Base-by-base conservation (phyloP, 1,284 basidiomycete species). In the Xerocomus amazonicus region DNA sequence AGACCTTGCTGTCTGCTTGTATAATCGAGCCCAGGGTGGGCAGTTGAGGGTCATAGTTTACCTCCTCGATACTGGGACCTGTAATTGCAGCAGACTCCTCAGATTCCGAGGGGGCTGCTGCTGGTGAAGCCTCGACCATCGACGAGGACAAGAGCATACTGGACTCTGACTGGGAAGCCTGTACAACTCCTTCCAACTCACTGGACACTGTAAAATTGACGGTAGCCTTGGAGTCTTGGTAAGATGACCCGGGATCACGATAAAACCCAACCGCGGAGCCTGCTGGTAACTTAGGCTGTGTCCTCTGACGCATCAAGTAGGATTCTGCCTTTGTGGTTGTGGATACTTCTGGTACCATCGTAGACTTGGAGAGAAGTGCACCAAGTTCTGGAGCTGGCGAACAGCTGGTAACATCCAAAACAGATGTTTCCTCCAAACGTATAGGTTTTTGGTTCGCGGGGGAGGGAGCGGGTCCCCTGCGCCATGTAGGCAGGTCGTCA, bases 171-270 rank as follows among this genome's bases (percentile, higher is more conserved):
- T 46, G 47, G 13, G 56, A 52, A 40, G 37, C 36, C 19, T 45
- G 43, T 6, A 42, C 19, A 33, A 34, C 14, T 43, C 73, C 76
- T 51, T 88, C 85, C 49, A 91, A 61, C 64, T 91, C 89, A 61
- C 87, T 90, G 45, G 72, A 77, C 35, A 91, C 85, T 45, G 82
- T 87, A 68, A 92, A 91, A 54, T 78, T 81, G 50, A 85, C 81
- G 12, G 71, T 56, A 16, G 73, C 61, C 47, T 72, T 75, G 7
- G 69, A 58, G 53, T 78, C 72, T 46, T 73, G 70, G 51, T 69
- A 70, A 35, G 74, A 71, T 36, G 78, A 71, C 29, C 73, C 73
- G 6, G 77, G 78, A 59, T 81, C 77, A 39, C 82, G 81, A 64
- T 84, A 83, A 67, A 87, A 88, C 26, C 81, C 84, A 48, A 90